phyloP scores from a whole-genome alignment of 345 rosid species.

The Euphorbia lathyris region DNA sequence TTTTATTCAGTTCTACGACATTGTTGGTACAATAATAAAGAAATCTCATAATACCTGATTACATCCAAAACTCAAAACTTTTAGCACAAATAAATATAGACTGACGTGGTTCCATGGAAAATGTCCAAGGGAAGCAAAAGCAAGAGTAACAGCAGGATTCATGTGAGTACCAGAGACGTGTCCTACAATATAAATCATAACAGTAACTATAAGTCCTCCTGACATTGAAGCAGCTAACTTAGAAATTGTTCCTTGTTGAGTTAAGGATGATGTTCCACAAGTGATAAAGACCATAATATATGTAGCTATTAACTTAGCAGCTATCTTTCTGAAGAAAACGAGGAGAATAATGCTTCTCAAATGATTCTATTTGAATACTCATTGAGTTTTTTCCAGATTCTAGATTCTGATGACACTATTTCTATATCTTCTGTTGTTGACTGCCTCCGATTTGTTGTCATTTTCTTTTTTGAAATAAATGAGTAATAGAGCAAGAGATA shows the following conservation, averaged over 20 bases:
- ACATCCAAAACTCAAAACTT: no score
- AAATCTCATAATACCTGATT: no score
- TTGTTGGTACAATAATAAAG: no score
- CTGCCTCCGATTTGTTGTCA: slow-evolving; percentile 25
- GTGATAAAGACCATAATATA: slow-evolving; percentile 58
- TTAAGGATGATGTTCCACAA: slow-evolving; percentile 46
- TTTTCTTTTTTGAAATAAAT: not conserved
- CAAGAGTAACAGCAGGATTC: slow-evolving; percentile 68
- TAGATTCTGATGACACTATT: slow-evolving; percentile 9
- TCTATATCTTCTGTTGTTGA: slow-evolving; percentile 5
- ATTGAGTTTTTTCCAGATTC: not conserved
- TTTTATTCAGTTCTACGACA: no score
- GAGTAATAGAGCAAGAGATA: not conserved
- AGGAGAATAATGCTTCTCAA: slow-evolving; percentile 31
- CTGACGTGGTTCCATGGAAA: slow-evolving; percentile 59
- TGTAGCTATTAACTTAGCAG: slow-evolving; percentile 56
- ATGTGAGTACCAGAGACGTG: slow-evolving; percentile 76
- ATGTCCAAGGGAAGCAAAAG: slow-evolving; percentile 47
- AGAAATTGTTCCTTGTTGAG: slow-evolving; percentile 28
- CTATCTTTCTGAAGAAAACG: slow-evolving; percentile 47
- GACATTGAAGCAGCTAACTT: slow-evolving; percentile 54
- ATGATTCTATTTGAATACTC: not conserved
- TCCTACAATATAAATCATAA: slow-evolving; percentile 66
- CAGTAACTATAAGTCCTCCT: slow-evolving; percentile 64
- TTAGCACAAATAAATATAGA: no score